A percentile compares a stretch with the other conserved stretches of the same genome.
These are phyloP conservation scores for Hypoxylon crocopeplum DNA, from an alignment of 495 filamentous ascomycete species.

Conservation along the genomic window DNA sequence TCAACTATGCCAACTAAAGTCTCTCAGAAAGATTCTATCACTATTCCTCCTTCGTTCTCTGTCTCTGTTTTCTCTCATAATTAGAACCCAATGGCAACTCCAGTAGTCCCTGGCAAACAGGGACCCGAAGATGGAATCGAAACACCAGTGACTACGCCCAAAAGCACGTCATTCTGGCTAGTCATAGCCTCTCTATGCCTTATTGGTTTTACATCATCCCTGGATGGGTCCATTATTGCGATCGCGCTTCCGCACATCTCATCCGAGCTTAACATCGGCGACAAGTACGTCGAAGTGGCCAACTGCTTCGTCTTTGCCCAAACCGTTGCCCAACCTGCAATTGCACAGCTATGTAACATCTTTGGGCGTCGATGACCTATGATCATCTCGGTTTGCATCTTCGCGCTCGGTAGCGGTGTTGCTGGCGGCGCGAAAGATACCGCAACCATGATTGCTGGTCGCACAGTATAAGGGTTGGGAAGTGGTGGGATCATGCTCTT, in stretches of 20 bases:
- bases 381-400: slow-evolving; percentile 45
- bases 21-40: not conserved
- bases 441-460: slow-evolving; percentile 70
- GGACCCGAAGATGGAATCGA: not conserved
- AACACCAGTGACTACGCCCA: not conserved
- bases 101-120: not conserved
- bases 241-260: not conserved
- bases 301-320: not conserved
- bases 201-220: not conserved
- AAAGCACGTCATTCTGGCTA: not conserved
- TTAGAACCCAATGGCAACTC: not conserved
- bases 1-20: not conserved
- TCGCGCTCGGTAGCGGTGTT: slow-evolving; percentile 51
- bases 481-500: slow-evolving; percentile 77
- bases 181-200: not conserved
- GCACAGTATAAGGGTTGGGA: slow-evolving; percentile 77
- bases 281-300: not conserved
- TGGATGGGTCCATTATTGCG: not conserved
- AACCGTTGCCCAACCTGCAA: not conserved
- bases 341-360: slow-evolving; percentile 46
- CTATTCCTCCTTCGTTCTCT: not conserved
- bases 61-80: not conserved
- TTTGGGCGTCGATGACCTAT: slow-evolving; percentile 51
- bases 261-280: not conserved
- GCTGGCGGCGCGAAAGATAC: slow-evolving; percentile 41